These are phyloP conservation scores for Favolaschia claudopus DNA, from an alignment of 768 basidiomycete genomes.

Conservation along the genomic window DNA sequence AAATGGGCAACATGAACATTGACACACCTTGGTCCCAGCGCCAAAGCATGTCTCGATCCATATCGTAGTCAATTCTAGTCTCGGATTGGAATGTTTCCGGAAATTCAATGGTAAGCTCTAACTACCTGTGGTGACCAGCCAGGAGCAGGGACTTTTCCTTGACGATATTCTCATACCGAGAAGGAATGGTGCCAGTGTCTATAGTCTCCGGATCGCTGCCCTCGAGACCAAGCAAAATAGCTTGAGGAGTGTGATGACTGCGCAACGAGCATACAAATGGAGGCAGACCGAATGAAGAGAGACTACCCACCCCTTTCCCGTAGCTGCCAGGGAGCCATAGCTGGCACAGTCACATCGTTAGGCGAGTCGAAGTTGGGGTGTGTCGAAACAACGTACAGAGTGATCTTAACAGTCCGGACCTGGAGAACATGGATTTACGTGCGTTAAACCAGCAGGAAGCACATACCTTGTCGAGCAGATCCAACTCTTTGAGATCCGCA, in stretches of 20 bases:
- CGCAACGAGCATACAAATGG: neutral
- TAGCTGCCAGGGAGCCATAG: conserved; percentile 93
- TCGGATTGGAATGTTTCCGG: too few relatives aligned
- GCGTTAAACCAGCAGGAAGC: conserved; percentile 16
- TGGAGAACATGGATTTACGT: conserved; percentile 34
- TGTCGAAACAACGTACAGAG: conserved; percentile 56
- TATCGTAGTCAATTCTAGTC: conserved; percentile 87
- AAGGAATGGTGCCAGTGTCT: conserved; percentile 83
- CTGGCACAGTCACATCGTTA: conserved; percentile 42
- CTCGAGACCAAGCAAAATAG: conserved; percentile 84
- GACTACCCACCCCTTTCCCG: conserved; percentile 77
- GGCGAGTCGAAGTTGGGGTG: neutral
- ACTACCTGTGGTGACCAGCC: conserved; percentile 73
- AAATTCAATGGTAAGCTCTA: too few relatives aligned
- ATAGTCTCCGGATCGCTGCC: conserved; percentile 94
- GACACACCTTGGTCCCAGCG: conserved; percentile 55
- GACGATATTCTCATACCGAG: conserved; percentile 76
- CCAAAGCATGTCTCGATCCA: conserved; percentile 94
- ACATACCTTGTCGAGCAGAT: conserved; percentile 73
- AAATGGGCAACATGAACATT: neutral
- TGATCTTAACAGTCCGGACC: conserved; percentile 85
- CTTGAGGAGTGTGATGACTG: conserved; percentile 89
- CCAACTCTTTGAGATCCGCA: conserved; percentile 68
- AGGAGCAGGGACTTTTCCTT: conserved; percentile 71
- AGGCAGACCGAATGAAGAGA: neutral